phyloP scores from a whole-genome alignment of 2,329 filamentous ascomycete species.

The Fusarium gaditjirri region DNA sequence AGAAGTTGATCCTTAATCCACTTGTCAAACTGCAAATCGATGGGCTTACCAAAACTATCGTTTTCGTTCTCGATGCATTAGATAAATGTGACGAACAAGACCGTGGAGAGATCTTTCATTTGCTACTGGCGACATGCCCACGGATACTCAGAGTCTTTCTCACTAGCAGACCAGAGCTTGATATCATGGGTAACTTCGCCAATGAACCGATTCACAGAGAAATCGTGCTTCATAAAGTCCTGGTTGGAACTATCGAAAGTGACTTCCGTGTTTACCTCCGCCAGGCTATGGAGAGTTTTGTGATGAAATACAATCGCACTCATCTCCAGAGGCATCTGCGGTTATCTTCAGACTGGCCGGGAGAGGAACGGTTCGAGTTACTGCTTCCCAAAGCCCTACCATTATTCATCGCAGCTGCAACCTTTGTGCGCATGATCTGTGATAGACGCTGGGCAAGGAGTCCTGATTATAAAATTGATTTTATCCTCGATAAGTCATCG shows the following conservation, averaged over 20 bases:
- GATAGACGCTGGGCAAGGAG: not conserved
- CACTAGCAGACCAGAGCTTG: not conserved
- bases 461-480: not conserved
- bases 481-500: not conserved
- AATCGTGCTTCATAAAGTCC: not conserved
- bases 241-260: not conserved
- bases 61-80: constrained; percentile 48
- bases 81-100: constrained; percentile 38
- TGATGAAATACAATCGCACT: not conserved
- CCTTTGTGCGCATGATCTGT: not conserved
- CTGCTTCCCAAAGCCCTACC: not conserved
- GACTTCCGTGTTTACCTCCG: not conserved
- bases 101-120: accelerated
- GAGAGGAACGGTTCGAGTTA: not conserved
- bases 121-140: accelerated
- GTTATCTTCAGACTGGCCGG: not conserved
- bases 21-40: not conserved
- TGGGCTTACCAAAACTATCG: accelerated
- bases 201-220: not conserved
- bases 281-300: accelerated
- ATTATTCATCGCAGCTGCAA: not conserved
- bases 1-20: constrained; percentile 5
- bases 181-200: not conserved
- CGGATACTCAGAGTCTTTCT: not conserved
- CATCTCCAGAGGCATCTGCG: not conserved